These are phyloP conservation scores for Oenanthe sinensis DNA, from an alignment of 129 eudicot species.

Conservation along the genomic window DNA sequence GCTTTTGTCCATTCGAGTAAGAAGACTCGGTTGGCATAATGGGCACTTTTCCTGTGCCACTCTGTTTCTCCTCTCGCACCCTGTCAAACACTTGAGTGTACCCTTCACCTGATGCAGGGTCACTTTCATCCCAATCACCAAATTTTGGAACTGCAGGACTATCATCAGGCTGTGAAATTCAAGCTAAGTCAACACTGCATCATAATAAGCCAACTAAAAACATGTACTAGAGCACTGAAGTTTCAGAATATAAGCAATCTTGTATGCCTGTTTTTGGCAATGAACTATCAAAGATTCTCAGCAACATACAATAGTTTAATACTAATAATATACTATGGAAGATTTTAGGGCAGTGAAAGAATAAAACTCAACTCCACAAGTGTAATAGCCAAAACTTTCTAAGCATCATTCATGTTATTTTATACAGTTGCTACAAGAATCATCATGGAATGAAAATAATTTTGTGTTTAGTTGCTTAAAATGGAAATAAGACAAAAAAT, in stretches of 20 bases:
- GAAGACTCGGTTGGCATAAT: constrained; percentile 34
- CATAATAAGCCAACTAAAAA: neutral
- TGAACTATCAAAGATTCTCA: neutral
- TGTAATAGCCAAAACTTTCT: neutral
- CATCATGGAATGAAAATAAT: neutral
- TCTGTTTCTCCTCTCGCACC: constrained; percentile 75
- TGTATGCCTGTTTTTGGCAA: neutral
- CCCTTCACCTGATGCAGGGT: constrained; percentile 80
- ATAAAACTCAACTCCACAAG: neutral
- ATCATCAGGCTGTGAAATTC: constrained; percentile 9
- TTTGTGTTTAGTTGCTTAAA: neutral
- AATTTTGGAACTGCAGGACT: constrained; percentile 47
- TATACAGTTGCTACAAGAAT: neutral
- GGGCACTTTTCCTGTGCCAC: constrained; percentile 56
- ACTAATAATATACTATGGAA: neutral
- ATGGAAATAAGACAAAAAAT: neutral
- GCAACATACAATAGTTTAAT: neutral
- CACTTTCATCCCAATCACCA: constrained; percentile 83
- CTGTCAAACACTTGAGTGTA: constrained; percentile 50
- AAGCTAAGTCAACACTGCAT: constrained; percentile 2
- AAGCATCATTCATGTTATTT: neutral
- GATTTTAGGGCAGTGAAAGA: neutral
- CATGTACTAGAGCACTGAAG: neutral
- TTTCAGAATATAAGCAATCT: neutral
- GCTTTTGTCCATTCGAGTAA: constrained; percentile 43